Percentiles rank a stretch among this genome's conserved stretches.
Evolutionary conservation across 2,329 filamentous ascomycete genomes (phyloP).

Genomic region (Nigrospora sphaerica): DNA sequence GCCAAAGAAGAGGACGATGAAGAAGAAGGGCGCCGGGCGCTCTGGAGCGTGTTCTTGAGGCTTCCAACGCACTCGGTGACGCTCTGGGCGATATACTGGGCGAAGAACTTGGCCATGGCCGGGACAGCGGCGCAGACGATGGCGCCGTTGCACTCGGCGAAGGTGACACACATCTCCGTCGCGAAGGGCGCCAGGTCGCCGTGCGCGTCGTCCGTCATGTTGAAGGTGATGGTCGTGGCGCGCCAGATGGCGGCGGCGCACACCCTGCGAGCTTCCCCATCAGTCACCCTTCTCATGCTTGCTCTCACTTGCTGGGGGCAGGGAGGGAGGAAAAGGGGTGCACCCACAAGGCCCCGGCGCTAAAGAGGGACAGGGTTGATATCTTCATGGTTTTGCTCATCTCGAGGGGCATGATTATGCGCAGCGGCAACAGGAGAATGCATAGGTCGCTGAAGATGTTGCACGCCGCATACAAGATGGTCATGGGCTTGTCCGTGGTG

Average conservation of each 20-base stretch:
- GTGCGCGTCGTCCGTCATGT: background rate
- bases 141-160: constrained; percentile 4
- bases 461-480: constrained; percentile 7
- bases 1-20: too few relatives aligned
- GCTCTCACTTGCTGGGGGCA: background rate
- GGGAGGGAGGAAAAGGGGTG: background rate
- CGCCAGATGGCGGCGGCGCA: constrained; percentile 2
- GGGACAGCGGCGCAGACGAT: constrained; percentile 3
- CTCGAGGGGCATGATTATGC: background rate
- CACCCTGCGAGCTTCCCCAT: background rate
- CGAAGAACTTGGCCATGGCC: constrained; percentile 2
- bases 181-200: background rate
- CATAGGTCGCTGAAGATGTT: constrained; percentile 3
- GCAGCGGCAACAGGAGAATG: constrained; percentile 1
- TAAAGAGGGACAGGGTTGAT: background rate
- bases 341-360: constrained; percentile 1
- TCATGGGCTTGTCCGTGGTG: background rate
- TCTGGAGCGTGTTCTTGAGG: too few relatives aligned
- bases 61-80: too few relatives aligned
- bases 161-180: background rate
- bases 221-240: constrained; percentile 1
- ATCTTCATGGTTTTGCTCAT: constrained; percentile 2
- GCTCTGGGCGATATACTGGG: constrained; percentile 1
- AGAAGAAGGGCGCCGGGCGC: too few relatives aligned
- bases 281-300: background rate